phyloP scores from a whole-genome alignment of 345 rosid genomes.

The Brassica incana region DNA sequence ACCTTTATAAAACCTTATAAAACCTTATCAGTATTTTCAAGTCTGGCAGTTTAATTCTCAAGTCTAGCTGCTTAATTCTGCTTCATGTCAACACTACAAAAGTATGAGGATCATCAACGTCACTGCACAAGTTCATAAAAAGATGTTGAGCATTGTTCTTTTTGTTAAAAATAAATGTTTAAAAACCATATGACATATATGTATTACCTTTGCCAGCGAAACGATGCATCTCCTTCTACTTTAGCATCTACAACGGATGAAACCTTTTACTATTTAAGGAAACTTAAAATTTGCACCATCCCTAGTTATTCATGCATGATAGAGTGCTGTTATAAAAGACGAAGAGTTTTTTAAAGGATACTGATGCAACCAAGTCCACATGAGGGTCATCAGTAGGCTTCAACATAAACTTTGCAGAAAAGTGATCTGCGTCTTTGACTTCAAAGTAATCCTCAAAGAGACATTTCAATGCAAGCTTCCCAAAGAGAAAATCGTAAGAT shows the following conservation, averaged over 20 bases:
- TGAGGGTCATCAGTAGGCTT: conserved; percentile 91
- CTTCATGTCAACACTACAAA: conserved; percentile 29
- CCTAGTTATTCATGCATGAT: too few species aligned
- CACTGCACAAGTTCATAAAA: conserved; percentile 47
- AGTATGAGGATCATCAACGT: conserved; percentile 86
- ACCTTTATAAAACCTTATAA: too few species aligned
- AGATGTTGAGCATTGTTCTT: neutral
- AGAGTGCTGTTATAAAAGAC: neutral
- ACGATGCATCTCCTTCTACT: conserved; percentile 59
- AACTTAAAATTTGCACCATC: neutral
- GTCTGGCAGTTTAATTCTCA: too few species aligned
- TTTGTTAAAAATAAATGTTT: neutral
- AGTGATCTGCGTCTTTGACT: neutral
- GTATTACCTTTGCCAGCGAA: conserved; percentile 83
- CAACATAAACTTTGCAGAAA: conserved; percentile 49
- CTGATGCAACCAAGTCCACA: conserved; percentile 86
- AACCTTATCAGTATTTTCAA: too few species aligned
- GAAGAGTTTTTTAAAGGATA: conserved; percentile 28
- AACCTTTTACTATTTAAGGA: neutral
- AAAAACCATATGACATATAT: neutral
- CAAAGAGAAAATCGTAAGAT: conserved; percentile 20
- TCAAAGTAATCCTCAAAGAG: neutral
- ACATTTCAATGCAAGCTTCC: conserved; percentile 44
- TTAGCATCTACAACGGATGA: conserved; percentile 64
- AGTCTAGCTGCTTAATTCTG: too few species aligned